Base-by-base conservation (phyloP, 768 basidiomycete genomes). In the Lentinus brumalis region DNA sequence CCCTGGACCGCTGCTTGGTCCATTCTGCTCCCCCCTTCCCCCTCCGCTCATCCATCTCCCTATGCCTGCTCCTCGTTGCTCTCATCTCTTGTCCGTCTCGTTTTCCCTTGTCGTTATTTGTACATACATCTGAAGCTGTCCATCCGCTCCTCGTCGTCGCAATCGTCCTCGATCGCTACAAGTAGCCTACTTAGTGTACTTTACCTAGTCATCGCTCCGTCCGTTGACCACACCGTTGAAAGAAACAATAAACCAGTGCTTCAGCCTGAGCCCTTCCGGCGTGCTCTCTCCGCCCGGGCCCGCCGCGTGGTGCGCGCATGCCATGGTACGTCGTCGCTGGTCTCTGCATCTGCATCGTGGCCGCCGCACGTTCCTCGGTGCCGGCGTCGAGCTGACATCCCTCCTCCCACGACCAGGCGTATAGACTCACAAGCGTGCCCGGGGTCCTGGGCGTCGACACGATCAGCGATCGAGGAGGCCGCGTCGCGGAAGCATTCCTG, bases 401-500 rank as follows among this genome's bases (percentile, higher is more conserved):
- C 39, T 9, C 11, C 42, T n/a, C 11, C 12, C 44, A 31, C n/a
- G 21, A 1, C 26, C 26, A 21, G 29, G 5, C 8, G 10, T 54
- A 29, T 2, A 29, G 39, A 4, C 21, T 41, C 42, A 8, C 26
- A n/a, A 50, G 56, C 29, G 56, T 57, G 16, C 26, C 50, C 50
- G 57, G 50, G 57, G 57, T 58, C 57, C 50, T 10, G 35, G 15
- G 18, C 52, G 59, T 35, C 56, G 56, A 52, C 47, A 47, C 46
- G 46, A 49, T 49, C 44, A 21, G 32, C 56, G 50, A 35, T 40
- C 56, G 35, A 21, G 46, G 18, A 8, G 49, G 40, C 39, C 54
- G 47, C 52, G 52, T 41, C 60, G 51, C 56, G 56, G 60, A 61
- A 29, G 56, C 55, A 53, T 42, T 57, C 38, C 38, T 38, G 53